Evolutionary conservation across 1,284 basidiomycete species (phyloP).

Genomic region (Lignosus rhinocerotis): DNA sequence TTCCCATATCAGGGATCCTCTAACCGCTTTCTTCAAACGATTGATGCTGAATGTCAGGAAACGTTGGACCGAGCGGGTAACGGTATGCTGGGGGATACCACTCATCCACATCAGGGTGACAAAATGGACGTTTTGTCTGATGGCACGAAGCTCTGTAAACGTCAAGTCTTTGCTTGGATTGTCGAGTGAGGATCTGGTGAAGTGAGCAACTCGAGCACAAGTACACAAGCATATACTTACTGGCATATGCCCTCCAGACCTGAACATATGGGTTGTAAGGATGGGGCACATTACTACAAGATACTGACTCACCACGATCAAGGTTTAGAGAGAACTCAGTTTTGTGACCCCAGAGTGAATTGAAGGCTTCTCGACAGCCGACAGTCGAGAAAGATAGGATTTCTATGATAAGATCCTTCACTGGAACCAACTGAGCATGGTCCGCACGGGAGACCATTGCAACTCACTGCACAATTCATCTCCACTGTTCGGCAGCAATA

Average conservation of each 20-base stretch:
- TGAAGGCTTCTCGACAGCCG: constrained; percentile 11
- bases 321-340: constrained; percentile 14
- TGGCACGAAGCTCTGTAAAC: constrained; percentile 1
- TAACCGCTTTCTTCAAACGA: constrained; percentile 20
- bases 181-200: not conserved
- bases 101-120: constrained; percentile 37
- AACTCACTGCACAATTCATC: constrained; percentile 11
- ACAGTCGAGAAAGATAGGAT: constrained; percentile 26
- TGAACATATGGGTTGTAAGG: not conserved
- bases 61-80: constrained; percentile 23
- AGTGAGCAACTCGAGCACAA: not conserved
- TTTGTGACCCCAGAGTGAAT: constrained; percentile 12
- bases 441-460: not conserved
- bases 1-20: constrained; percentile 3
- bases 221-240: not conserved
- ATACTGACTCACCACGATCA: constrained; percentile 24
- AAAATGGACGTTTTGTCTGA: constrained; percentile 33
- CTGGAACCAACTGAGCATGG: constrained; percentile 29
- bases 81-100: constrained; percentile 23
- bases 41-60: constrained; percentile 33
- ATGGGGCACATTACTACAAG: not conserved
- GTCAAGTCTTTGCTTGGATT: not conserved
- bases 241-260: not conserved
- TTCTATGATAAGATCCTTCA: constrained; percentile 44
- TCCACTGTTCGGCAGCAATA: constrained; percentile 8